Base-by-base conservation (phyloP, 148 eudicot genomes). In the Nepenthes gracilis region DNA sequence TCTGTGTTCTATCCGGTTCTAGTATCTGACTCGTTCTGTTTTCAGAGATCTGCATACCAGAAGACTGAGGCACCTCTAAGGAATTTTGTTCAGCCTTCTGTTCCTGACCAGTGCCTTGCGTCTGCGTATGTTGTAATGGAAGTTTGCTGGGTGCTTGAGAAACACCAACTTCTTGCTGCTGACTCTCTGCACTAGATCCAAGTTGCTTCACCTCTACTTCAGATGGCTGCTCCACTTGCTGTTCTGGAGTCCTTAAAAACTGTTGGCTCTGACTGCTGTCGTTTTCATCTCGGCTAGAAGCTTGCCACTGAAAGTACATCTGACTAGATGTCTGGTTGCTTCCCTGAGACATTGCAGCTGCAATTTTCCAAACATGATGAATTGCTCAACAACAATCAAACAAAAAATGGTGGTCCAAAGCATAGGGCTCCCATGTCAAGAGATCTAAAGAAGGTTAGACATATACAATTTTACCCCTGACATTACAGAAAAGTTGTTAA, bases 301-400 rank as follows among this genome's bases (percentile, higher is more conserved):
- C 66, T 59, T 85, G 88, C 91, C 96, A 88, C 33, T 77, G 86
- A 12, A 81, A 61, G 70, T 68, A 78, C 65, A 80, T 6, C 53
- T 49, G 84, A 74, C 75, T 65, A 36, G 88, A 67, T 57, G 76
- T 66, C 67, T 81, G 80, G 59, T 67, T 79, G 82, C 75, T 72
- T 61, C 81, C 87, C 72, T 90, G 95, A 71, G 83, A 74, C 54
- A 81, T 64, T 45, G 80, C 74, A 69, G 83, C 81, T 70, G 68
- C 54, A 58, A 35, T 62, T 65, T 49, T 0, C 33, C 38, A 50
- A 47, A 59, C 33, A 67, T 45, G 10, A 43, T 43, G 35, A 32
- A 36, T 0, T 58, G 54, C 59, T 55, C 34, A 65, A 55, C 10
- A 49, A 13, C 34, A 51, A 51, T 32, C 11, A 23, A 23, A 23